Evolutionary conservation across 305 asterid species (phyloP).

Genomic region (Ajuga reptans): DNA sequence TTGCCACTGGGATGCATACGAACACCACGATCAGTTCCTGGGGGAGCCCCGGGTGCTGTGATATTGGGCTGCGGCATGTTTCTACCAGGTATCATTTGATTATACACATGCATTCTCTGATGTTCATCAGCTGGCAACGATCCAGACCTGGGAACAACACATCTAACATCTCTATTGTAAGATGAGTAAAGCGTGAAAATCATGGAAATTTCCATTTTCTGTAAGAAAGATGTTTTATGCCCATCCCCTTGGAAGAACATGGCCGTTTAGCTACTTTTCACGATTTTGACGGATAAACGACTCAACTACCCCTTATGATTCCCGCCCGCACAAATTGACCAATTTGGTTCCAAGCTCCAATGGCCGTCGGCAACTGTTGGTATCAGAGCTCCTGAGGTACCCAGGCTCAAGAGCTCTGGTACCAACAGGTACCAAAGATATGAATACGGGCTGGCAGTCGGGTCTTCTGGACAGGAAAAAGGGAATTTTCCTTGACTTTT

Average conservation of each 20-base stretch:
- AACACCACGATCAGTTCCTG: slow-evolving; percentile 58
- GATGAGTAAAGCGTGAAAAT: background rate
- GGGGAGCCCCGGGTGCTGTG: slow-evolving; percentile 47
- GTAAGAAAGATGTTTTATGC: background rate
- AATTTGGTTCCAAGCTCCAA: no score
- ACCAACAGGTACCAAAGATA: background rate
- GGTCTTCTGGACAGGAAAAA: background rate
- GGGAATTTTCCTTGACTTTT: background rate
- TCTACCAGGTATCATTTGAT: slow-evolving; percentile 52
- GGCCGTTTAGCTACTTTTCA: background rate
- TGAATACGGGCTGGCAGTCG: background rate
- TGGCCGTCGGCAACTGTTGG: background rate
- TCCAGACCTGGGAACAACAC: slow-evolving; percentile 51
- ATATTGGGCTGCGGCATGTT: slow-evolving; percentile 40
- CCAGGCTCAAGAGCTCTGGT: no score
- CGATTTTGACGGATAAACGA: background rate
- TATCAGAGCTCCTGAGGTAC: no score
- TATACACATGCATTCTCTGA: slow-evolving; percentile 62
- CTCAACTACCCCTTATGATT: background rate
- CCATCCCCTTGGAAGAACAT: background rate
- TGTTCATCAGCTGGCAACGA: slow-evolving; percentile 65
- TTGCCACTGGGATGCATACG: slow-evolving; percentile 57
- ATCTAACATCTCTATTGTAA: slow-evolving; percentile 55
- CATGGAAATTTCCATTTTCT: background rate
- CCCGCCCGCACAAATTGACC: no score